These are phyloP conservation scores for Zalerion maritima DNA, from an alignment of 495 filamentous ascomycete species.

Conservation along the genomic window DNA sequence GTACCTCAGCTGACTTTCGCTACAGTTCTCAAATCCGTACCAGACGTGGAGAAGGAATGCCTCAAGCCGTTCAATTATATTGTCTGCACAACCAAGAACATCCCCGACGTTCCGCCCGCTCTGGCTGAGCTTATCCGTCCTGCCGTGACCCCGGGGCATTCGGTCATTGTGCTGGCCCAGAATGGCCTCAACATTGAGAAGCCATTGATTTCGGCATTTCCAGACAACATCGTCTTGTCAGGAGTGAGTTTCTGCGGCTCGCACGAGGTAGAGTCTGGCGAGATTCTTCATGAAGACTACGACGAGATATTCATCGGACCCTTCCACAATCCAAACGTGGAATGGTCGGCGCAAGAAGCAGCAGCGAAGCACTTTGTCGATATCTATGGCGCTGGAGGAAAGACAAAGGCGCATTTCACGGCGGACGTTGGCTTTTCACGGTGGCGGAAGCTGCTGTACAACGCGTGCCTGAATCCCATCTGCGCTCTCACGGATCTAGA, in stretches of 20 bases:
- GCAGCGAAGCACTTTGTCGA: conserved; percentile 23
- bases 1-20: neutral
- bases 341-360: conserved; percentile 5
- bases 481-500: conserved; percentile 36
- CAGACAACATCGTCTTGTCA: conserved; percentile 34
- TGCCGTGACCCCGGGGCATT: conserved; percentile 31
- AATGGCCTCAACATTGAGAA: conserved; percentile 51
- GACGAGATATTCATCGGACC: conserved; percentile 29
- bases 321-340: conserved; percentile 22
- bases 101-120: conserved; percentile 23
- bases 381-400: conserved; percentile 23
- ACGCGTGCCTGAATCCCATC: conserved; percentile 31
- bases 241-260: conserved; percentile 38
- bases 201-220: conserved; percentile 35
- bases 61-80: conserved; percentile 32
- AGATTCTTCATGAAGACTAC: conserved; percentile 29
- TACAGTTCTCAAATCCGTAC: conserved; percentile 23
- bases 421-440: conserved; percentile 22
- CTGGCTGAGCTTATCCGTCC: conserved; percentile 28
- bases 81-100: conserved; percentile 37
- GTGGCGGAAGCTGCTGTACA: conserved; percentile 40
- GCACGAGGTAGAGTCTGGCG: conserved; percentile 27
- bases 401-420: conserved; percentile 13
- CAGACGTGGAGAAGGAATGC: conserved; percentile 18
- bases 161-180: conserved; percentile 42